These are phyloP conservation scores for Madurella fahalii DNA, from an alignment of 2,329 filamentous ascomycete species.

Conservation along the genomic window DNA sequence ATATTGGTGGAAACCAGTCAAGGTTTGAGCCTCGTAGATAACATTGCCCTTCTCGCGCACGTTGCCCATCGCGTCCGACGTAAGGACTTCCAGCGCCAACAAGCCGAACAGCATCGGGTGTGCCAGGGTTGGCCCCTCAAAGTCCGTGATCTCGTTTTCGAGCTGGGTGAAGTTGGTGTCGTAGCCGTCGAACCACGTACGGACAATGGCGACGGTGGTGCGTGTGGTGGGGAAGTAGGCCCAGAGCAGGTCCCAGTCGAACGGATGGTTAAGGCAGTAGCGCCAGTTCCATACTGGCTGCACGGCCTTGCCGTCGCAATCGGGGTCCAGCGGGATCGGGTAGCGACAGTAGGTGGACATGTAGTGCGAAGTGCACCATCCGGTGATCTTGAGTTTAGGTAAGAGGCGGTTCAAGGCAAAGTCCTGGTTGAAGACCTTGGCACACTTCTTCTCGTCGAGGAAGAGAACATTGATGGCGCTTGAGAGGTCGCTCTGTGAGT, in stretches of 20 bases:
- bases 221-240: slow-evolving; percentile 7
- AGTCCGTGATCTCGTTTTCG: slow-evolving; percentile 1
- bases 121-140: slow-evolving; percentile 6
- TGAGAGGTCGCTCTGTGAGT: not conserved
- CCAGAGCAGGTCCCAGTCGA: slow-evolving; percentile 16
- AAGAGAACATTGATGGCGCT: not conserved
- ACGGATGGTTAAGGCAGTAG: slow-evolving; percentile 12
- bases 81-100: slow-evolving; percentile 7
- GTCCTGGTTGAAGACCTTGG: not conserved
- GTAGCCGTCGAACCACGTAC: slow-evolving; percentile 12
- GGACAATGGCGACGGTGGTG: slow-evolving; percentile 9
- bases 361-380: slow-evolving; percentile 8
- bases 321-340: not conserved
- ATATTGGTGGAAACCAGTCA: slow-evolving; percentile 14
- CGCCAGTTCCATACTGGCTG: slow-evolving; percentile 5
- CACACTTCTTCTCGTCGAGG: not conserved
- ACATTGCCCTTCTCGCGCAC: slow-evolving; percentile 10
- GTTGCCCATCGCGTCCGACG: slow-evolving; percentile 7
- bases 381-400: not conserved
- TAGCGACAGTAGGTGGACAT: slow-evolving; percentile 8
- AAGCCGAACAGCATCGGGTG: slow-evolving; percentile 10
- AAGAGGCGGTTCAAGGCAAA: not conserved
- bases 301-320: not conserved
- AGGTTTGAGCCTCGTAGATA: slow-evolving; percentile 7
- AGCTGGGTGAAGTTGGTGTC: slow-evolving; percentile 5